A percentile compares a stretch with the other conserved stretches of the same genome.
These are phyloP conservation scores for Calonectria fujianensis DNA, from an alignment of 2,329 filamentous ascomycete species.

Conservation along the genomic window DNA sequence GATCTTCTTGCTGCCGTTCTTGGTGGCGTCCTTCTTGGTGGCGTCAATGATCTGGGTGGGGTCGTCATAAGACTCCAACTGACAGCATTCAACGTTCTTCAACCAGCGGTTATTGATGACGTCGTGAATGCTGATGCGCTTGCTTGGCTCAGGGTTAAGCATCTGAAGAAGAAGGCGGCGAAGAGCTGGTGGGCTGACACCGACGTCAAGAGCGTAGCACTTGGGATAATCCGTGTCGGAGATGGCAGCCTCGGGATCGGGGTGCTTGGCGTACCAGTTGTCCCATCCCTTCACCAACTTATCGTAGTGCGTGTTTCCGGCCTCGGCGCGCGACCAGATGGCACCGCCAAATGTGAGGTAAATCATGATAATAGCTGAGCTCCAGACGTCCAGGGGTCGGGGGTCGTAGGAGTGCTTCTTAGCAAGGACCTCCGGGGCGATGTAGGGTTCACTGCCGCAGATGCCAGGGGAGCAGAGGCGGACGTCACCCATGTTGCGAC, in stretches of 20 bases:
- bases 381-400: constrained; percentile 89
- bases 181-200: constrained; percentile 79
- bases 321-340: constrained; percentile 83
- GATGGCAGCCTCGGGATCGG: constrained; percentile 60
- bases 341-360: constrained; percentile 83
- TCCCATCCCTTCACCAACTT: constrained; percentile 81
- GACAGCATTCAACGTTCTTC: constrained; percentile 86
- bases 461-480: constrained; percentile 86
- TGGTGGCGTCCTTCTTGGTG: constrained; percentile 71
- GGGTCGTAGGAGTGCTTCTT: constrained; percentile 82
- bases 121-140: constrained; percentile 81
- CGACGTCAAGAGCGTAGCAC: constrained; percentile 78
- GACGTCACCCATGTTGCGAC: constrained; percentile 81
- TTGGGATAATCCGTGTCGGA: constrained; percentile 79
- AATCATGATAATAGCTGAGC: constrained; percentile 88
- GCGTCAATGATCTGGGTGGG: constrained; percentile 77
- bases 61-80: constrained; percentile 81
- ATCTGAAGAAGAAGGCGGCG: constrained; percentile 85
- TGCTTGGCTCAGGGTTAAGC: constrained; percentile 85
- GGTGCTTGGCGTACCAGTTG: constrained; percentile 77
- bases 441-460: constrained; percentile 90
- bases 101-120: constrained; percentile 84
- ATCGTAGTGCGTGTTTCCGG: constrained; percentile 75
- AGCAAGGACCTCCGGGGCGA: constrained; percentile 87
- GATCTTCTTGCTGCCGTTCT: constrained; percentile 68